These are phyloP conservation scores for Trametes coccinea DNA, from an alignment of 768 basidiomycete species.

Conservation along the genomic window DNA sequence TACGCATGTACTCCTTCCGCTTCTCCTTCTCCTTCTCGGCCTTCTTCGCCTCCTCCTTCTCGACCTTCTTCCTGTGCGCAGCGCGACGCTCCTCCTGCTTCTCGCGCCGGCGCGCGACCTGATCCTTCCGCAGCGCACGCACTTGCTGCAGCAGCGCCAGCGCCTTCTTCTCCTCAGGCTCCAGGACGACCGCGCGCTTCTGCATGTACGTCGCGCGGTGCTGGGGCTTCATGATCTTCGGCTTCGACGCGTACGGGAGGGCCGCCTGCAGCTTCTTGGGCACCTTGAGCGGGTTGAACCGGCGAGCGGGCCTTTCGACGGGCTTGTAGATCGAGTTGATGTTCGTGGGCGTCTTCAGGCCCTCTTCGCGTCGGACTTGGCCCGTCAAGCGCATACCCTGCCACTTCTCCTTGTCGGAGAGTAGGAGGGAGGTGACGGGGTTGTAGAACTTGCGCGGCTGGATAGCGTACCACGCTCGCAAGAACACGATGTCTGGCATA, in stretches of 20 bases:
- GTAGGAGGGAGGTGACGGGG: conserved; percentile 87
- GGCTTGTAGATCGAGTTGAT: conserved; percentile 88
- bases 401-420: conserved; percentile 84
- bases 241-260: conserved; percentile 92
- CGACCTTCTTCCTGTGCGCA: conserved; percentile 68
- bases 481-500: conserved; percentile 77
- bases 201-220: conserved; percentile 82
- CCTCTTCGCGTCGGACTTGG: conserved; percentile 84
- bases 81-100: conserved; percentile 83
- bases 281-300: conserved; percentile 89
- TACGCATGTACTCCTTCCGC: conserved; percentile 74
- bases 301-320: conserved; percentile 74
- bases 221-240: conserved; percentile 79
- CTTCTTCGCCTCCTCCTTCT: conserved; percentile 63
- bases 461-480: conserved; percentile 95
- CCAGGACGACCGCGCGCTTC: conserved; percentile 92
- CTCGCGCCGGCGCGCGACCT: conserved; percentile 72
- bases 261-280: conserved; percentile 88
- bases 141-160: conserved; percentile 92
- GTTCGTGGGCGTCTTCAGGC: conserved; percentile 75
- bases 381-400: conserved; percentile 95
- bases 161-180: conserved; percentile 93
- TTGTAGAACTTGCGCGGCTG: conserved; percentile 96
- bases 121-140: conserved; percentile 86
- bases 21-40: conserved; percentile 73